Evolutionary conservation across 2,329 filamentous ascomycete genomes (phyloP), one percentile per base, ranked within the genome.

Genomic region (Podosphaera xanthii): DNA sequence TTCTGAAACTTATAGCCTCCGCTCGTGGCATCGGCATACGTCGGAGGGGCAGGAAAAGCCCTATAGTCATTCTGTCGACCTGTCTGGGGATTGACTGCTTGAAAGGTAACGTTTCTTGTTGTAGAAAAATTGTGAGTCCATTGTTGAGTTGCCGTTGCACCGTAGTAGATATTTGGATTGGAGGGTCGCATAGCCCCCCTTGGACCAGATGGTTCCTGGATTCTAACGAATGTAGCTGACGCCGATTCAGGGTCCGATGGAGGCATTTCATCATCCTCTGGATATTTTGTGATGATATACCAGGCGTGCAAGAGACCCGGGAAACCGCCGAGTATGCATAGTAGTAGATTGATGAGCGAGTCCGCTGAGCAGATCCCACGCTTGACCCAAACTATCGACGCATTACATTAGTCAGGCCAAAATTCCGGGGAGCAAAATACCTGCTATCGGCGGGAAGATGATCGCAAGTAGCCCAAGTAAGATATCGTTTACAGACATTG

Each of bases 271-370:
- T 83, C 76, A 48, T 78, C 72, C 62, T 96, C 91, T 60, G 92
- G 92, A 71, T 84, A 87, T 69, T 87, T 85, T 67, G 87, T 80
- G 72, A 98, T 96, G 72, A 97, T 94, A 77, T 97, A 98, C 91
- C 92, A 97, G 63, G 90, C 81, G 74, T 98, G 92, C 2, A 98
- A 75, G 57, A 97, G 84, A 62, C 91, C 91, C 30, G 91, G 91
- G 61, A 97, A 72, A 69, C 77, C 88, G 66, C 84, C 86, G 31
- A 91, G 80, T 59, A 81, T 70, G 72, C 86, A 92, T 67, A 97
- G 87, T 54, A 90, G 84, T 71, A 97, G 83, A 75, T 98, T 98
- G 76, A 98, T 94, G 67, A 97, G 68, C 7, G 86, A 91, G 74
- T 97, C 92, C 60, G 84, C 88, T 62, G 83, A 86, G 77, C 92